A percentile compares a stretch with the other conserved stretches of the same genome.
phyloP scores from a whole-genome alignment of 441 rosid genomes.

The Bruguiera hainesii region DNA sequence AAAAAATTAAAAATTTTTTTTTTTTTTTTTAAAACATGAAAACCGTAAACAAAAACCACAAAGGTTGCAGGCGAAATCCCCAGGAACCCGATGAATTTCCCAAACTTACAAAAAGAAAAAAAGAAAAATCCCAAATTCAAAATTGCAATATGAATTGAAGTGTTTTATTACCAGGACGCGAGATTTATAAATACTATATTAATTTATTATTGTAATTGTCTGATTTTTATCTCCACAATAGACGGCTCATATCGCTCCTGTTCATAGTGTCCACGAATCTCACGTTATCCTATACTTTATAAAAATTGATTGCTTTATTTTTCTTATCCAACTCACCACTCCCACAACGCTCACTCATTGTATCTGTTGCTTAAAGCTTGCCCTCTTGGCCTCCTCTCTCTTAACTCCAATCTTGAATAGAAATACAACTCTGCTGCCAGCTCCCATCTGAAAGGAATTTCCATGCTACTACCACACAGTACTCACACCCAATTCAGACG shows the following conservation, averaged over 20 bases:
- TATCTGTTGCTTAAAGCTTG: constrained; percentile 64
- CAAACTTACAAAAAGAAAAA: no score
- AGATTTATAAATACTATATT: no score
- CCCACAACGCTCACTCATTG: constrained; percentile 49
- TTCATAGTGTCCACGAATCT: no score
- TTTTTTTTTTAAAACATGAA: no score
- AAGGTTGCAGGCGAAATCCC: neutral
- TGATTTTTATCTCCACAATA: no score
- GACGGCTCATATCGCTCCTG: no score
- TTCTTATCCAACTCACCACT: constrained; percentile 12
- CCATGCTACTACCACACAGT: constrained; percentile 20
- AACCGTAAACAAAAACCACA: neutral
- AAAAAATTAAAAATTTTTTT: neutral
- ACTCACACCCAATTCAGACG: neutral
- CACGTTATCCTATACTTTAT: neutral
- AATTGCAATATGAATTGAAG: no score
- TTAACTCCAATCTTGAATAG: constrained; percentile 20
- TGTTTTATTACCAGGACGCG: no score
- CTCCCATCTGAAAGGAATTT: constrained; percentile 48
- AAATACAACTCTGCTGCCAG: constrained; percentile 33
- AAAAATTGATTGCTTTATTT: neutral
- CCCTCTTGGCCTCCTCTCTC: constrained; percentile 25
- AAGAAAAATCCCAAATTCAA: no score
- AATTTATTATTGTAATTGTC: no score
- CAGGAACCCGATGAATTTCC: neutral